Evolutionary conservation across 306 rosid genomes (phyloP).

Genomic region (Quercus wislizeni): DNA sequence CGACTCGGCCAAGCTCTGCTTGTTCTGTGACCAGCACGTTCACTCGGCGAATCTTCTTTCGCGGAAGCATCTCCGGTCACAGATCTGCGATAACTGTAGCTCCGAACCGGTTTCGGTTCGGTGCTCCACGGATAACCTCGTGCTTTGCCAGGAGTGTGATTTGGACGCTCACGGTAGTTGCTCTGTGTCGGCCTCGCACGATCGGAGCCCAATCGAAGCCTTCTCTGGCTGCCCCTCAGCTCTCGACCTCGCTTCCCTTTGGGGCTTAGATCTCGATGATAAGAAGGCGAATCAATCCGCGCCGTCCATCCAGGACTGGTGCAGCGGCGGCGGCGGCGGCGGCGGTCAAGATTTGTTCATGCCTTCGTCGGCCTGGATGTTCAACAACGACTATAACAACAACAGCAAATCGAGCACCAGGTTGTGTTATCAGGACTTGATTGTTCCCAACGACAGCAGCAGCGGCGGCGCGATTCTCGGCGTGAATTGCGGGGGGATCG

Average conservation of each 20-base stretch:
- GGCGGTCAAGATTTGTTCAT: slow-evolving; percentile 16
- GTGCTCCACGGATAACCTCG: slow-evolving; percentile 55
- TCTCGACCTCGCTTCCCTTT: slow-evolving; percentile 47
- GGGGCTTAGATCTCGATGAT: slow-evolving; percentile 46
- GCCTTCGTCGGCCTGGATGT: slow-evolving; percentile 19
- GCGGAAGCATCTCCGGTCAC: slow-evolving; percentile 55
- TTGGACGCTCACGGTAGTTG: slow-evolving; percentile 55
- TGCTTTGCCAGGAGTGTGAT: slow-evolving; percentile 65
- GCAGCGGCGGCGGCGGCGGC: background rate
- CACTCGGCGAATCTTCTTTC: slow-evolving; percentile 66
- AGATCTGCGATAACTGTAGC: slow-evolving; percentile 66
- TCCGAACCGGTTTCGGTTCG: slow-evolving; percentile 53
- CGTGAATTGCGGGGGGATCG: background rate
- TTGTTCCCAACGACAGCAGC: slow-evolving; percentile 43
- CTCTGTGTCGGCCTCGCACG: slow-evolving; percentile 44
- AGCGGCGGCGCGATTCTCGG: slow-evolving; percentile 15
- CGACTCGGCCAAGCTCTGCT: slow-evolving; percentile 70
- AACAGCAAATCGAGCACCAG: slow-evolving; percentile 6
- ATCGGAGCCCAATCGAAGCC: slow-evolving; percentile 39
- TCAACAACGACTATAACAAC: no score
- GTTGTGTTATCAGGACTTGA: slow-evolving; percentile 35
- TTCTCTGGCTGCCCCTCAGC: slow-evolving; percentile 64
- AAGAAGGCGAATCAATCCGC: slow-evolving; percentile 8
- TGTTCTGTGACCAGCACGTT: slow-evolving; percentile 66
- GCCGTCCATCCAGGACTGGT: slow-evolving; percentile 10